Percentiles rank a stretch among this genome's conserved stretches.
Evolutionary conservation across 176 grass and related monocot species (phyloP).

Genomic region (Saccharum spontaneum): DNA sequence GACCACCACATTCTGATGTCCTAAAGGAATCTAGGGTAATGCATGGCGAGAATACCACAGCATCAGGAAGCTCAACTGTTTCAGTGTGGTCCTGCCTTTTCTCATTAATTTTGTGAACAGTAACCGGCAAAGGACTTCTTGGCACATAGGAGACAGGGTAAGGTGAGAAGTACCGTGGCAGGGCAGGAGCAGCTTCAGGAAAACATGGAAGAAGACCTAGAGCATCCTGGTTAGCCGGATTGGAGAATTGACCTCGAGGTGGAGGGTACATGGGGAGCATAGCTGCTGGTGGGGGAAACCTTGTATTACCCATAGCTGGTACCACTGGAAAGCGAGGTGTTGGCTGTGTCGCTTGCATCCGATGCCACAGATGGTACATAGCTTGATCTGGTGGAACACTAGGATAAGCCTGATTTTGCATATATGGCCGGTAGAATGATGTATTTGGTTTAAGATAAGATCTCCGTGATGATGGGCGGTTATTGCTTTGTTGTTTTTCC

Average conservation of each 20-base stretch:
- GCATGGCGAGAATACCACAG: slow-evolving; percentile 31
- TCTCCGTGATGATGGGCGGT: slow-evolving; percentile 23
- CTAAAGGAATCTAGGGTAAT: slow-evolving; percentile 20
- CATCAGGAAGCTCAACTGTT: slow-evolving; percentile 22
- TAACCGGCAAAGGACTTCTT: slow-evolving; percentile 28
- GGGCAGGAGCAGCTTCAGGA: slow-evolving; percentile 27
- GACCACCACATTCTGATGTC: not conserved
- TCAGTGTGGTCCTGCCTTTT: slow-evolving; percentile 25
- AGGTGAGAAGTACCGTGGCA: slow-evolving; percentile 43
- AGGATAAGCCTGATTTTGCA: slow-evolving; percentile 55
- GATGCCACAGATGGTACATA: slow-evolving; percentile 68
- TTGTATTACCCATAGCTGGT: slow-evolving; percentile 37
- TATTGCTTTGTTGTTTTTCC: slow-evolving; percentile 39
- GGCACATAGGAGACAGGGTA: slow-evolving; percentile 40
- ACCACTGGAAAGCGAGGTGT: slow-evolving; percentile 29
- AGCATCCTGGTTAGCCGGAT: slow-evolving; percentile 32
- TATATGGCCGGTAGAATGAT: slow-evolving; percentile 32
- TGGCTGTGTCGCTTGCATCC: slow-evolving; percentile 43
- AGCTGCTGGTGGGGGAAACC: slow-evolving; percentile 43
- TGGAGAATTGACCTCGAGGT: slow-evolving; percentile 34
- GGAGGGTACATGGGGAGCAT: slow-evolving; percentile 47
- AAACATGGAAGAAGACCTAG: slow-evolving; percentile 41
- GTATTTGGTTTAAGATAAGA: slow-evolving; percentile 40
- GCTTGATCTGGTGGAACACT: slow-evolving; percentile 47
- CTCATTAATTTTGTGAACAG: slow-evolving; percentile 33